Conservation (phyloP, 805 yeast species). For the Candida montana region DNA sequence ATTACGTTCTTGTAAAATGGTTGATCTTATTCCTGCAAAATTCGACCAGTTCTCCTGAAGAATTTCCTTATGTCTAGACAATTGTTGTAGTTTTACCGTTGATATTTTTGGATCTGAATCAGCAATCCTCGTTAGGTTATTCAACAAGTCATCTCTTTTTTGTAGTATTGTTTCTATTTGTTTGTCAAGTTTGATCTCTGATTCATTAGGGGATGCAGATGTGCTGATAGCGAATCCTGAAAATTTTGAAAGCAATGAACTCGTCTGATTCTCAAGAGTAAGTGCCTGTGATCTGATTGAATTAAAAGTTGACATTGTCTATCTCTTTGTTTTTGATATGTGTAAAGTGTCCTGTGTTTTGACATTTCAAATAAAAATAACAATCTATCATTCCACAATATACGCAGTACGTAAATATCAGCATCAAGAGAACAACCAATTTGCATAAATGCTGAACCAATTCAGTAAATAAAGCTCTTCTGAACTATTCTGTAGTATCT, state of each 20-base stretch:
- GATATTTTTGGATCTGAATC: conserved; percentile 56
- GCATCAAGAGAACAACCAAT: neutral
- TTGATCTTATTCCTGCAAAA: conserved; percentile 50
- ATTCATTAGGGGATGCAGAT: conserved; percentile 40
- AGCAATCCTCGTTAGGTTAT: conserved; percentile 44
- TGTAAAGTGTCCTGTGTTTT: neutral
- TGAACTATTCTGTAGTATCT: conserved; percentile 22
- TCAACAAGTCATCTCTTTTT: conserved; percentile 49
- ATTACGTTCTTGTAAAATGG: conserved; percentile 70
- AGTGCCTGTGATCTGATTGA: conserved; percentile 67
- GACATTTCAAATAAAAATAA: no score
- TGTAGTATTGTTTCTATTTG: conserved; percentile 48
- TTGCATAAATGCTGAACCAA: conserved; percentile 26
- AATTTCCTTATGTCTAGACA: conserved; percentile 75
- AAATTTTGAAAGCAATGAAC: conserved; percentile 43
- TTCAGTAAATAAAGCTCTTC: conserved; percentile 19
- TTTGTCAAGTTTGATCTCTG: conserved; percentile 40
- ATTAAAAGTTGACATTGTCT: conserved; percentile 43
- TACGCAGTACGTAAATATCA: neutral
- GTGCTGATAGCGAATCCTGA: conserved; percentile 51
- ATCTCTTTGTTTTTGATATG: conserved; percentile 3
- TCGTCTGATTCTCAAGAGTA: conserved; percentile 65
- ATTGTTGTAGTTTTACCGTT: conserved; percentile 72
- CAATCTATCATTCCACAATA: neutral
- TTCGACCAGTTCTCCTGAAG: conserved; percentile 65